Conservation (phyloP, 2,329 filamentous ascomycete species). For the Mariannaea elegans region DNA sequence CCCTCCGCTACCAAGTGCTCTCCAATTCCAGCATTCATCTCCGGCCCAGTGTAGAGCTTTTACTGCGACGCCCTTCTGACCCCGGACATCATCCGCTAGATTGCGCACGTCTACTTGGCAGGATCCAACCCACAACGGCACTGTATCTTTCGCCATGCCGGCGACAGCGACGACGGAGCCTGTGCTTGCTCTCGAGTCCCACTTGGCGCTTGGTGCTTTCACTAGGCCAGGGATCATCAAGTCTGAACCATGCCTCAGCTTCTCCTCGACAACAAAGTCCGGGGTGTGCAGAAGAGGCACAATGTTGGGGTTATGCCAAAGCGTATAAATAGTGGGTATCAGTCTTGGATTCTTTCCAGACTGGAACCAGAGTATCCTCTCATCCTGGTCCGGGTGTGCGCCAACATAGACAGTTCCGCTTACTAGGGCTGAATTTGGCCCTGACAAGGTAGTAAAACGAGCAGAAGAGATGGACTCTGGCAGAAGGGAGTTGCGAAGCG, state of each 20-base stretch:
- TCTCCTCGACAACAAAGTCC: conserved; percentile 36
- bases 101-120: conserved; percentile 30
- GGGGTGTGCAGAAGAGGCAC: conserved; percentile 34
- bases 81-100: conserved; percentile 22
- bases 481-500: conserved; percentile 33
- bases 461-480: conserved; percentile 35
- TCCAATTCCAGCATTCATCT: conserved; percentile 37
- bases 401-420: conserved; percentile 32
- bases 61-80: conserved; percentile 31
- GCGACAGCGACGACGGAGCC: conserved; percentile 36
- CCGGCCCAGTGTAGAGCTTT: conserved; percentile 36
- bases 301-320: conserved; percentile 35
- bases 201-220: conserved; percentile 22
- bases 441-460: conserved; percentile 31
- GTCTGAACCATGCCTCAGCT: conserved; percentile 32
- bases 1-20: conserved; percentile 31
- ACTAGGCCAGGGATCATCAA: conserved; percentile 35
- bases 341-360: conserved; percentile 31
- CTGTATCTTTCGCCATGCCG: conserved; percentile 30
- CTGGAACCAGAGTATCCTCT: conserved; percentile 38
- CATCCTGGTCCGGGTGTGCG: conserved; percentile 27
- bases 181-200: conserved; percentile 29
- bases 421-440: conserved; percentile 18
- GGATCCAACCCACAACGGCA: conserved; percentile 31
- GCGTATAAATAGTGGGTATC: conserved; percentile 36